Conservation (phyloP, 2,329 filamentous ascomycete genomes). For the Seiridium unicorne region DNA sequence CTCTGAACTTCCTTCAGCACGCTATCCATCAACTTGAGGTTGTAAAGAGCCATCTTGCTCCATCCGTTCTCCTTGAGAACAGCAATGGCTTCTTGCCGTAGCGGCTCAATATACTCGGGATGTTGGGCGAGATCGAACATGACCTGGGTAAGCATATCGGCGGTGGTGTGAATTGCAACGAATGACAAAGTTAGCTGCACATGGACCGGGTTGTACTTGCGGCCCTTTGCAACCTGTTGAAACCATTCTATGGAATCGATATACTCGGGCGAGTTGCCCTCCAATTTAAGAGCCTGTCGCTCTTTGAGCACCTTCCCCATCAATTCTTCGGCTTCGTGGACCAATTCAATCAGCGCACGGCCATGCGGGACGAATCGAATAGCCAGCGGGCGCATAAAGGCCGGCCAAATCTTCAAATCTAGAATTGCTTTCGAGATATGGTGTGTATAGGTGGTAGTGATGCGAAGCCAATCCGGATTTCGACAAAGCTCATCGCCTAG, state of each 20-base stretch:
- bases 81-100: slow-evolving; percentile 18
- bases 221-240: not conserved
- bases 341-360: slow-evolving; percentile 6
- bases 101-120: slow-evolving; percentile 16
- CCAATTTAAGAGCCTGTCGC: not conserved
- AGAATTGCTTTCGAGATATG: slow-evolving; percentile 2
- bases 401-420: slow-evolving; percentile 14
- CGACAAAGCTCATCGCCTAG: slow-evolving; percentile 17
- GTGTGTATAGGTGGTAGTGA: slow-evolving; percentile 11
- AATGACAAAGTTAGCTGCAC: slow-evolving; percentile 17
- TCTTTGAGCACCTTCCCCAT: not conserved
- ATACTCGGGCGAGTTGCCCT: not conserved
- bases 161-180: slow-evolving; percentile 21
- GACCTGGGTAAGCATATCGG: slow-evolving; percentile 15
- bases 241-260: slow-evolving; percentile 20
- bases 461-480: slow-evolving; percentile 16
- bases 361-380: slow-evolving; percentile 13
- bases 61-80: slow-evolving; percentile 16
- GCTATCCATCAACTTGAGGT: slow-evolving; percentile 23
- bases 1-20: slow-evolving; percentile 24
- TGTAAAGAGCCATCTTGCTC: slow-evolving; percentile 19
- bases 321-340: slow-evolving; percentile 10
- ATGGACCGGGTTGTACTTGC: slow-evolving; percentile 10
- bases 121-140: slow-evolving; percentile 19
- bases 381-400: slow-evolving; percentile 12